Conservation (phyloP, 2,329 filamentous ascomycete genomes). For the Pestalotiopsis sp. region DNA sequence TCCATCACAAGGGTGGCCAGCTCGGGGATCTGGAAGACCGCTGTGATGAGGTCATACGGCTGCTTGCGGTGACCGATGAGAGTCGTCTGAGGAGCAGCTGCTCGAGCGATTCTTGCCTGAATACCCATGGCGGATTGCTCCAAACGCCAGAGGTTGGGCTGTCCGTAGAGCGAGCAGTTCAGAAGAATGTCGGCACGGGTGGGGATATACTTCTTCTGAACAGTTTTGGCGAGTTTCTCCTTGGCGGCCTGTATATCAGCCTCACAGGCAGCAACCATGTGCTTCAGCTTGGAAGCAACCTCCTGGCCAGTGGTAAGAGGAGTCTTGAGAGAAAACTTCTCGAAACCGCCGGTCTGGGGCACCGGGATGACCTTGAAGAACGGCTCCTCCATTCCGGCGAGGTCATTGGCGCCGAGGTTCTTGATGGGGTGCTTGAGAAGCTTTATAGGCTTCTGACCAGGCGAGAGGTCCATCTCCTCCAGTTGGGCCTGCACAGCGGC, state of each 20-base stretch:
- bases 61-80: too few species aligned
- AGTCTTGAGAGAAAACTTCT: conserved; percentile 5
- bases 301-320: conserved; percentile 4
- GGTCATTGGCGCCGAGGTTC: neutral
- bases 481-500: neutral
- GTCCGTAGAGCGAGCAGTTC: too few species aligned
- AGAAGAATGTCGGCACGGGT: too few species aligned
- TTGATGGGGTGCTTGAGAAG: neutral
- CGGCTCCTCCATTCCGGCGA: neutral
- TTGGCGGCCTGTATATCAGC: too few species aligned
- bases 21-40: conserved; percentile 22
- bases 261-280: neutral
- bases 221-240: too few species aligned
- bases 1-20: conserved; percentile 41
- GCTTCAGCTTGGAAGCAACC: neutral
- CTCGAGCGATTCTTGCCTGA: neutral
- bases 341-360: neutral
- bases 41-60: conserved; percentile 1
- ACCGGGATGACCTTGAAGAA: neutral
- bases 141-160: too few species aligned
- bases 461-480: neutral
- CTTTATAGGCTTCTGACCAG: neutral
- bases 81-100: neutral
- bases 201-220: too few species aligned
- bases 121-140: neutral